Conservation (phyloP, 257 asterid genomes). For the Solanum neorickii region DNA sequence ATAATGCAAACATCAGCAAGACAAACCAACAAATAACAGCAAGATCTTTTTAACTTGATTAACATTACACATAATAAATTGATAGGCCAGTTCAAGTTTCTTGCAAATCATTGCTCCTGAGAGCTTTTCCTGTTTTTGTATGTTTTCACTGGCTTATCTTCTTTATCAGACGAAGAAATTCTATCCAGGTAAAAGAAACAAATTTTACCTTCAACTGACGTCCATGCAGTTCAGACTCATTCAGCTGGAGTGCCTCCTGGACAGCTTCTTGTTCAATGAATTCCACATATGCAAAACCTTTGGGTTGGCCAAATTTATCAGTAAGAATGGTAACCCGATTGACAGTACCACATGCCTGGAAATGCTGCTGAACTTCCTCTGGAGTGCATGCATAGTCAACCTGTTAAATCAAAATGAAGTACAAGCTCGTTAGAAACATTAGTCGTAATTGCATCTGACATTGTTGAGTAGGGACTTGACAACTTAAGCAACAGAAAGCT, state of each 20-base stretch:
- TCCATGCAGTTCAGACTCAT: conserved; percentile 78
- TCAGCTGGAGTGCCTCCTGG: conserved; percentile 61
- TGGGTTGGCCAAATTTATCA: conserved; percentile 70
- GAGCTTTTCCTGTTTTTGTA: background rate
- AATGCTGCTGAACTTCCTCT: conserved; percentile 84
- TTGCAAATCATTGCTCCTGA: background rate
- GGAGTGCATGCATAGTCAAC: conserved; percentile 85
- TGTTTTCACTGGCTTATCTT: background rate
- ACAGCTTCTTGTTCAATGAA: conserved; percentile 71
- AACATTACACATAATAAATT: background rate
- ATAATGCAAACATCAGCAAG: background rate
- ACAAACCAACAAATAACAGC: background rate
- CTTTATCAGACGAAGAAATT: background rate
- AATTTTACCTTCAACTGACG: conserved; percentile 59
- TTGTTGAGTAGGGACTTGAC: background rate
- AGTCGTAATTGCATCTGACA: background rate
- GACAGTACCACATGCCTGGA: conserved; percentile 73
- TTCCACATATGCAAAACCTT: conserved; percentile 77
- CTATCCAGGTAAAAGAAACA: background rate
- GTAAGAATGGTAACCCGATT: conserved; percentile 73
- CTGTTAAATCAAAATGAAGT: conserved; percentile 14
- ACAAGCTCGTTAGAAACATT: conserved; percentile 12
- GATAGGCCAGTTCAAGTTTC: background rate
- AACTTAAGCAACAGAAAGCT: background rate
- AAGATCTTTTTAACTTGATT: background rate